Evolutionary conservation across 441 rosid species (phyloP).

Genomic region (Cnidoscolus chayamansa): DNA sequence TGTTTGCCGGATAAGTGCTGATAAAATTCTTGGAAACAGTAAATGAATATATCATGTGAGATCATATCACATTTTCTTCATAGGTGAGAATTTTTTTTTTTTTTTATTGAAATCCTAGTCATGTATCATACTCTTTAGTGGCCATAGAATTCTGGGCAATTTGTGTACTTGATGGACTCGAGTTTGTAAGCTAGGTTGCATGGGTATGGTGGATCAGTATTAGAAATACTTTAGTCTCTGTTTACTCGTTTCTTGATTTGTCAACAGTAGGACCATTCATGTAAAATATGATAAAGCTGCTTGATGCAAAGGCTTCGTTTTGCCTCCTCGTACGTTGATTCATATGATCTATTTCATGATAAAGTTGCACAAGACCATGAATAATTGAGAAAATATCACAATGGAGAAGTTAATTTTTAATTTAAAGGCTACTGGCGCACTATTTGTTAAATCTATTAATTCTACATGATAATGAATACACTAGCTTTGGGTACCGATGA

Average conservation of each 20-base stretch:
- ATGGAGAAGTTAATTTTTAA: no score
- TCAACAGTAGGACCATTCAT: background rate
- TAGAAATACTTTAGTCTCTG: background rate
- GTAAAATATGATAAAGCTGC: background rate
- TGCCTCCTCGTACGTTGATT: no score
- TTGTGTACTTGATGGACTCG: background rate
- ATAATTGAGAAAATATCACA: no score
- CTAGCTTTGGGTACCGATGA: no score
- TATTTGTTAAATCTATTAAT: no score
- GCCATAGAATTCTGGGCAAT: background rate
- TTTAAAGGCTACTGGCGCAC: no score
- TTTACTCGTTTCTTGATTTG: background rate
- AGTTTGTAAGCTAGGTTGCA: conserved; percentile 6
- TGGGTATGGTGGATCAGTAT: background rate
- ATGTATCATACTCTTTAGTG: conserved; percentile 1
- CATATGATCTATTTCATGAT: no score
- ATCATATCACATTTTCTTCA: background rate
- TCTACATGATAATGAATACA: no score
- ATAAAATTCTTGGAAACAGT: background rate
- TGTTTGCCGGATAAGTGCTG: conserved; percentile 6
- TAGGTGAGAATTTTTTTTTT: background rate
- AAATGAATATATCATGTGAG: conserved; percentile 24
- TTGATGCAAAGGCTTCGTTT: no score
- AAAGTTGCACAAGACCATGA: no score
- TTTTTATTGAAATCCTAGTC: conserved; percentile 14